Evolutionary conservation across 2,329 filamentous ascomycete genomes (phyloP), one percentile per base, ranked within the genome.

Genomic region (Talaromyces funiculosus): DNA sequence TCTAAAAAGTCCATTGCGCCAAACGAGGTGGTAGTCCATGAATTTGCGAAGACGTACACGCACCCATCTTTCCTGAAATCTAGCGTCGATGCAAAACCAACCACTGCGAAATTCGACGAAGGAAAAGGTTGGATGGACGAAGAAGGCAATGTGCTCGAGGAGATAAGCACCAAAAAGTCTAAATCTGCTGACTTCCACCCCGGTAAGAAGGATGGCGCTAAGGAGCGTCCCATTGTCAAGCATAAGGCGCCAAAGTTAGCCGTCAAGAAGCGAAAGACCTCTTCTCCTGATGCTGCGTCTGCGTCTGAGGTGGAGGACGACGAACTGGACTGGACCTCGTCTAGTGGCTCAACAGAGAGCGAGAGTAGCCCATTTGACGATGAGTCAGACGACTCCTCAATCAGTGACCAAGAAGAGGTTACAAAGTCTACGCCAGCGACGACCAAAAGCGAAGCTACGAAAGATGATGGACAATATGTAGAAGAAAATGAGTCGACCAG

Each of bases 81-180:
- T 5, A 80, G 71, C 12, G 68, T 72, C 14, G 72, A 78, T 1
- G 75, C 75, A 1, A 75, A 75, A 1, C 80, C 81, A 51, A 72
- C 79, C n/a, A 80, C 81, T 40, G 73, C 80, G 2, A 86, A 88
- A 60, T 97, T 88, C 71, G 83, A 94, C 42, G 88, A 96, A 58
- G 92, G 89, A 22, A 87, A 89, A 68, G 93, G 93, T 1, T 97
- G 94, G 93, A 83, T 96, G 0, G 88, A 96, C 67, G 84, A 86
- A 63, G 80, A 87, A 16, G 92, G 92, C 5, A 85, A 87, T 59
- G 77, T 97, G 1, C 84, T 96, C n/a, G 51, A 38, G 63, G 75
- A 77, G 63, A 40, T 65, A 8, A 63, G 53, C 40, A 72, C 65
- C 51, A 66, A 70, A 4, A 71, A 72, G 57, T 61, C 67, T 42